These are phyloP conservation scores for Trichosphaerium sp. DNA, from an alignment of 78 protist species.

Conservation along the genomic window DNA sequence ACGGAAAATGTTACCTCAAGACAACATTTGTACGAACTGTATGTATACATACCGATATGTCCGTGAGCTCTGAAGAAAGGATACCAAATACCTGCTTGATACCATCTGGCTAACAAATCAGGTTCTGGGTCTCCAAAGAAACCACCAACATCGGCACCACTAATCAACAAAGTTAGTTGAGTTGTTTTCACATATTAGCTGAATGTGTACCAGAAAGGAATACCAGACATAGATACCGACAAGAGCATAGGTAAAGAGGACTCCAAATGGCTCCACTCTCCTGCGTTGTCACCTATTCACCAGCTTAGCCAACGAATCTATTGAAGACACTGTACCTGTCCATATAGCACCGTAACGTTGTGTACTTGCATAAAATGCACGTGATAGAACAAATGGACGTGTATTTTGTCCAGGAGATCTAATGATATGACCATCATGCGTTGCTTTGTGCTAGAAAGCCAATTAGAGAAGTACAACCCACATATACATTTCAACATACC, in stretches of 20 bases:
- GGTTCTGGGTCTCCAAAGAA: constrained; percentile 89
- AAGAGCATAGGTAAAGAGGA: constrained; percentile 77
- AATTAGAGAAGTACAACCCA: neutral
- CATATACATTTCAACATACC: too few relatives aligned
- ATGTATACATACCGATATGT: constrained; percentile 63
- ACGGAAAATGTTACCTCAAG: neutral
- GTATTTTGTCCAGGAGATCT: constrained; percentile 38
- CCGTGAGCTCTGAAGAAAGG: constrained; percentile 99
- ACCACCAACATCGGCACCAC: constrained; percentile 95
- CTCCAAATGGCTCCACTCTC: constrained; percentile 85
- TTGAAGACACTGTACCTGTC: too few relatives aligned
- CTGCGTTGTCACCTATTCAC: constrained; percentile 97
- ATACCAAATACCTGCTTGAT: constrained; percentile 46
- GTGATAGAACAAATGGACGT: constrained; percentile 93
- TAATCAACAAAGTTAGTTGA: neutral
- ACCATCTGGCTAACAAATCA: constrained; percentile 92
- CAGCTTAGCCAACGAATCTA: too few relatives aligned
- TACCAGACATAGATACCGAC: constrained; percentile 70
- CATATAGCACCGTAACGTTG: constrained; percentile 94
- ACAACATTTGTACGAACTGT: neutral
- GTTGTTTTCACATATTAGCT: neutral
- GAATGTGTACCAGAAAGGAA: constrained; percentile 68
- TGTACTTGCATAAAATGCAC: constrained; percentile 94
- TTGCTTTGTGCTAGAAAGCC: constrained; percentile 18
- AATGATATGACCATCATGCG: constrained; percentile 51